Percentiles rank a stretch among this genome's conserved stretches.
Conservation (phyloP, 2,329 filamentous ascomycete species). For the Sclerotiophoma versabilis region DNA sequence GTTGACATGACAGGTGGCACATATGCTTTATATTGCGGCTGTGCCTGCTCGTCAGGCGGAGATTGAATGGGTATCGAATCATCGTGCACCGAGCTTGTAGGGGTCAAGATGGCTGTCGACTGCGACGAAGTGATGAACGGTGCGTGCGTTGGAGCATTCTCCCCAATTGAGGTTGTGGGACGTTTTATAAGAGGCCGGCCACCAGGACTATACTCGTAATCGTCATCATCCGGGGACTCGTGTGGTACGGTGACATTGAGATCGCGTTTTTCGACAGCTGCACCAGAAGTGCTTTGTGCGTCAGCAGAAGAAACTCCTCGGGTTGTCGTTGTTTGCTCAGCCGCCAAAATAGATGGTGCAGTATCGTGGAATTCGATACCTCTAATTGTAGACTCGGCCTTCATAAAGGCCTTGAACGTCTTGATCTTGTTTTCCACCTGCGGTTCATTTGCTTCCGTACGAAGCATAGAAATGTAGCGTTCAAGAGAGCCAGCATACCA, state of each 20-base stretch:
- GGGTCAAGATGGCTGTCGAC: conserved; percentile 43
- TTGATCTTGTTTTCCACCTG: conserved; percentile 61
- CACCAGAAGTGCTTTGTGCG: conserved; percentile 10
- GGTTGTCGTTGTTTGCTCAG: conserved; percentile 6
- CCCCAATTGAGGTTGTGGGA: conserved; percentile 6
- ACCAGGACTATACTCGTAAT: conserved; percentile 59
- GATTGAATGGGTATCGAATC: conserved; percentile 43
- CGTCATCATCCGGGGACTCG: conserved; percentile 21
- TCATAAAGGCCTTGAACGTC: conserved; percentile 60
- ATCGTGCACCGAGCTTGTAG: conserved; percentile 45
- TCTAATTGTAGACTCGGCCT: conserved; percentile 40
- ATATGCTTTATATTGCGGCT: conserved; percentile 45
- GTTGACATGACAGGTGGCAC: conserved; percentile 30
- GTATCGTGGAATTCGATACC: conserved; percentile 54
- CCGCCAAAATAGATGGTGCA: conserved; percentile 26
- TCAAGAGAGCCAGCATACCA: conserved; percentile 65
- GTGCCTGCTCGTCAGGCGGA: conserved; percentile 32
- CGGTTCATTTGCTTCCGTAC: conserved; percentile 55
- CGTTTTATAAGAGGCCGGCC: conserved; percentile 57
- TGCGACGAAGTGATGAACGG: conserved; percentile 32
- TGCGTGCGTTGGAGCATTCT: conserved; percentile 23
- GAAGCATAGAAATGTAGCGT: conserved; percentile 62
- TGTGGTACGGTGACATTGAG: conserved; percentile 27
- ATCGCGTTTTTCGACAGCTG: conserved; percentile 18
- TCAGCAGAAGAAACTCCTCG: conserved; percentile 2